Conservation (phyloP, 1,139 yeast species). For the Nakaseomyces kungkrabaensis region DNA sequence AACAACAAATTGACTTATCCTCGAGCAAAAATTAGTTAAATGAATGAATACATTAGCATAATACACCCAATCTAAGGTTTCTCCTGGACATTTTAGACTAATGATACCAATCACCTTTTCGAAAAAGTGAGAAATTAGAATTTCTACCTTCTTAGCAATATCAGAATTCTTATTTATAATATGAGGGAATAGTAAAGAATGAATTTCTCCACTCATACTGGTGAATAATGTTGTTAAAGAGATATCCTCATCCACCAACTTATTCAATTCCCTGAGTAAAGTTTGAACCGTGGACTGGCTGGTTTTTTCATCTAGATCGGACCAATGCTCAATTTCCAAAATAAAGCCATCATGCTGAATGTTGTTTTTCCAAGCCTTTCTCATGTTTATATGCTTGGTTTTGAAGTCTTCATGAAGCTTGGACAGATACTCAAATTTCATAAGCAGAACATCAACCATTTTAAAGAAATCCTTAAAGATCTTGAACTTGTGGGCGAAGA, state of each 20-base stretch:
- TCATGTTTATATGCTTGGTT: slow-evolving; percentile 1
- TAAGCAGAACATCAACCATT: background rate
- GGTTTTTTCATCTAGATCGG: background rate
- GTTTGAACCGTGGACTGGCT: background rate
- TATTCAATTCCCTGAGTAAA: background rate
- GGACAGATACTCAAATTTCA: background rate
- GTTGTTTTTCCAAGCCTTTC: background rate
- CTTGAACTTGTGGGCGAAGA: background rate
- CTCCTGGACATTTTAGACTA: background rate
- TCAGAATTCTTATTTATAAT: background rate
- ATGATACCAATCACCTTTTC: background rate
- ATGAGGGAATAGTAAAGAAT: background rate
- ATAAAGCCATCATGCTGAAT: background rate
- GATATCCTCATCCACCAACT: background rate
- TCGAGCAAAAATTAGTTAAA: background rate
- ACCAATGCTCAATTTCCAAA: background rate
- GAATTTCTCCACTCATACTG: background rate
- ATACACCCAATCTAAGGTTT: background rate
- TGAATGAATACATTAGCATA: background rate
- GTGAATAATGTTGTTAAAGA: background rate
- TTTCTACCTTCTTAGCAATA: background rate
- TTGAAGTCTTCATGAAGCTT: background rate
- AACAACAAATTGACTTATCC: background rate
- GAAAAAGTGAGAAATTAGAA: background rate
- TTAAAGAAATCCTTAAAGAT: background rate